Percentiles rank a stretch among this genome's conserved stretches.
Evolutionary conservation across 371 early-diverging fungal species (phyloP).

Genomic region (Mucor circinelloides): DNA sequence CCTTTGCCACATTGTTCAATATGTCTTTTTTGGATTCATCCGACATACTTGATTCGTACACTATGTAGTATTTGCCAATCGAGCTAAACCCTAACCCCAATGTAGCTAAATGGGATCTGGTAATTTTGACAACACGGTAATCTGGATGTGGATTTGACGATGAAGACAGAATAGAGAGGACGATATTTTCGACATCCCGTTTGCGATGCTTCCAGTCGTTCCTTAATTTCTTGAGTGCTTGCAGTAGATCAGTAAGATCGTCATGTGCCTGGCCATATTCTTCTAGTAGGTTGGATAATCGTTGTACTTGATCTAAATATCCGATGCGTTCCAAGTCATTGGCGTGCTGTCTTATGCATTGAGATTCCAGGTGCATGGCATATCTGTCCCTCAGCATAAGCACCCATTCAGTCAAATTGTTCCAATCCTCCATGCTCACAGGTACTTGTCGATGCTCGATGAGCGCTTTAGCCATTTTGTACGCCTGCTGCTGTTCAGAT

Average conservation of each 20-base stretch:
- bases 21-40: conserved; percentile 20
- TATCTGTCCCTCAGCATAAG: conserved; percentile 30
- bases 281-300: conserved; percentile 16
- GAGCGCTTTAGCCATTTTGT: conserved; percentile 25
- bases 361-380: conserved; percentile 19
- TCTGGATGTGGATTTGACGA: conserved; percentile 7
- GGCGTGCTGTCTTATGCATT: conserved; percentile 19
- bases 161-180: conserved; percentile 27
- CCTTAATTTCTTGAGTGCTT: conserved; percentile 24
- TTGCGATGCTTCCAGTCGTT: conserved; percentile 37
- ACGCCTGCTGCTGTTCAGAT: conserved; percentile 27
- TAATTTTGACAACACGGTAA: conserved; percentile 23
- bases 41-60: conserved; percentile 27
- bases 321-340: conserved; percentile 23
- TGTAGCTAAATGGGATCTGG: conserved; percentile 18
- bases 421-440: conserved; percentile 18
- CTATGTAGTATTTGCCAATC: conserved; percentile 29
- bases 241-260: conserved; percentile 26
- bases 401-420: conserved; percentile 27
- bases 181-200: conserved; percentile 32
- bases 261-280: conserved; percentile 34
- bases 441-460: conserved; percentile 21
- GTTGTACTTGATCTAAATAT: conserved; percentile 25
- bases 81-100: conserved; percentile 29
- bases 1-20: conserved; percentile 23